Conservation (phyloP, 768 basidiomycete species). For the Termitomyces sp. region DNA sequence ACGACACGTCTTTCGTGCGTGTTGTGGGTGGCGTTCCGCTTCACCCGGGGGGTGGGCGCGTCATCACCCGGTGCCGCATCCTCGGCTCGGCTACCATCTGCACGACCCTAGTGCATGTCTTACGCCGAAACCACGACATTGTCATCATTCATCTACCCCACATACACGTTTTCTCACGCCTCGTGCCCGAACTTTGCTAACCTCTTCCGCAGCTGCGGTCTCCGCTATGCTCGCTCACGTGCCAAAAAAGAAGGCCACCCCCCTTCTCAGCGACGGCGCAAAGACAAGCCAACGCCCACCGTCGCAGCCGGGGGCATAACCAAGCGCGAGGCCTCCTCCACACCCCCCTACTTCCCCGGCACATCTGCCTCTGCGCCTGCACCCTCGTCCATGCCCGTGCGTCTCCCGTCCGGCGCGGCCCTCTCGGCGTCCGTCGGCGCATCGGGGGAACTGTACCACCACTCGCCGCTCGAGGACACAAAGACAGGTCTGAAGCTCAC, state of each 20-base stretch:
- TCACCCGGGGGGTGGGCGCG: too few relatives aligned
- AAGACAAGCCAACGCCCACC: slow-evolving; percentile 40
- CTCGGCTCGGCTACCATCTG: too few relatives aligned
- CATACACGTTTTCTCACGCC: neutral
- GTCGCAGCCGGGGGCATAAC: slow-evolving; percentile 14
- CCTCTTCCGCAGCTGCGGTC: slow-evolving; percentile 53
- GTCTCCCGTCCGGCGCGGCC: slow-evolving; percentile 36
- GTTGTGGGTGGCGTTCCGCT: too few relatives aligned
- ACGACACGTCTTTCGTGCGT: too few relatives aligned
- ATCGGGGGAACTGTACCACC: slow-evolving; percentile 50
- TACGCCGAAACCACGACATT: neutral
- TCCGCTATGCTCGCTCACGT: slow-evolving; percentile 81
- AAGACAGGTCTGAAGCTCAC: slow-evolving; percentile 29
- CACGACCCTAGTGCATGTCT: too few relatives aligned
- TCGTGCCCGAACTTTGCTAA: neutral
- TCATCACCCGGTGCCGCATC: too few relatives aligned
- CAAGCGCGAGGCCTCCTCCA: slow-evolving; percentile 33
- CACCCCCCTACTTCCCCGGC: slow-evolving; percentile 30
- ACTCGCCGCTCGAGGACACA: slow-evolving; percentile 27
- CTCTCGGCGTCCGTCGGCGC: slow-evolving; percentile 34
- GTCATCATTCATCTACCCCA: too few relatives aligned
- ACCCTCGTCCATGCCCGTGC: slow-evolving; percentile 25
- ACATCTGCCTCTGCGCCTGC: slow-evolving; percentile 23
- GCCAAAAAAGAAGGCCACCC: slow-evolving; percentile 81
- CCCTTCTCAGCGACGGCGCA: slow-evolving; percentile 51